Evolutionary conservation across 2,329 filamentous ascomycete species (phyloP).

Genomic region (Cladosporium oxysporum): DNA sequence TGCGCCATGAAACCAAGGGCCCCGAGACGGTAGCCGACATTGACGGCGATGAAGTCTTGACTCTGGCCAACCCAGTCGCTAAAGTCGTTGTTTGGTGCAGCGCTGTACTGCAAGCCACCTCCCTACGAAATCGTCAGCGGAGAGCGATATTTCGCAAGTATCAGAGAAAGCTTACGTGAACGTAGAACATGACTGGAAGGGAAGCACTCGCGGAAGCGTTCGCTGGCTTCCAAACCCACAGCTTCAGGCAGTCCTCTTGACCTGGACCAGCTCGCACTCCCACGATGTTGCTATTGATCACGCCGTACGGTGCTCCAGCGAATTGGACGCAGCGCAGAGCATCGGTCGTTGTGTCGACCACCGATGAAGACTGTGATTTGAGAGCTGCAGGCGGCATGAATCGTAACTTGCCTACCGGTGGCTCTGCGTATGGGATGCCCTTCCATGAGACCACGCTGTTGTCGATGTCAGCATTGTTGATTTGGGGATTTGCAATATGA

Average conservation of each 20-base stretch:
- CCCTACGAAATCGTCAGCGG: background rate
- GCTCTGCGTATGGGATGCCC: slow-evolving; percentile 18
- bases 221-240: slow-evolving; percentile 49
- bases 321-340: slow-evolving; percentile 23
- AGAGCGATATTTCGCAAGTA: background rate
- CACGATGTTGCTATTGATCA: slow-evolving; percentile 18
- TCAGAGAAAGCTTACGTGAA: background rate
- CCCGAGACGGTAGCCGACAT: slow-evolving; percentile 65
- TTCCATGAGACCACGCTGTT: slow-evolving; percentile 12
- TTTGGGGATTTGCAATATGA: too few relatives aligned
- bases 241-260: slow-evolving; percentile 46
- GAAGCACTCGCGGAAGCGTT: slow-evolving; percentile 30
- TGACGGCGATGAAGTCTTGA: slow-evolving; percentile 53
- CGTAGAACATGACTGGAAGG: slow-evolving; percentile 46
- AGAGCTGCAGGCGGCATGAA: slow-evolving; percentile 13
- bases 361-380: background rate
- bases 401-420: slow-evolving; percentile 8
- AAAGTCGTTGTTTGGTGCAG: slow-evolving; percentile 18
- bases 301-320: slow-evolving; percentile 7
- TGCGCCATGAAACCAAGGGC: slow-evolving; percentile 68
- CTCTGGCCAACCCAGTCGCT: slow-evolving; percentile 18
- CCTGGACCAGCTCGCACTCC: slow-evolving; percentile 14
- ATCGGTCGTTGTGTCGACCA: slow-evolving; percentile 20
- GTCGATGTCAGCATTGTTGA: background rate
- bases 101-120: slow-evolving; percentile 17